Conservation (phyloP, 495 filamentous ascomycete genomes). For the Annulohypoxylon maeteangense region DNA sequence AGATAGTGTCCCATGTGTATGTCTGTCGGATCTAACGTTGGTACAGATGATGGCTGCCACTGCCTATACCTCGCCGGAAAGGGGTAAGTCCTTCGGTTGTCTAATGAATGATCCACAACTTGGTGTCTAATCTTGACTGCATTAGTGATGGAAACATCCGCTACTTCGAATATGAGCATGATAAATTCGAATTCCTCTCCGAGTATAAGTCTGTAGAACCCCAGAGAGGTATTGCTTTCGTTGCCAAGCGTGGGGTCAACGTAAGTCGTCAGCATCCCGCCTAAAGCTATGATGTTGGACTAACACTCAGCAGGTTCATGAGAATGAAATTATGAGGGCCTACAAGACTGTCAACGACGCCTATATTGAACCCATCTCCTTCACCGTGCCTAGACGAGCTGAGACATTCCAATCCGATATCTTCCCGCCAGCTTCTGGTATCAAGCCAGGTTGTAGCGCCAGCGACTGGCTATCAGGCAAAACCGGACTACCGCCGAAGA, state of each 20-base stretch:
- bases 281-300: not conserved
- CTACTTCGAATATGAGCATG: slow-evolving; percentile 96
- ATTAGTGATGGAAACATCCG: slow-evolving; percentile 95
- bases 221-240: slow-evolving; percentile 92
- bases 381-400: slow-evolving; percentile 94
- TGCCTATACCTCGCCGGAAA: slow-evolving; percentile 95
- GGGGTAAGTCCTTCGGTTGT: slow-evolving; percentile 70
- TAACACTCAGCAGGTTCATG: slow-evolving; percentile 71
- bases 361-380: slow-evolving; percentile 96
- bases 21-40: slow-evolving; percentile 45
- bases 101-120: not conserved
- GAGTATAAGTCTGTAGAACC: slow-evolving; percentile 96
- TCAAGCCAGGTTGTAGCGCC: slow-evolving; percentile 80
- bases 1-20: slow-evolving; percentile 1
- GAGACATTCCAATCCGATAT: slow-evolving; percentile 98
- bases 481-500: slow-evolving; percentile 84
- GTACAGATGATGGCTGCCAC: slow-evolving; percentile 82
- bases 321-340: slow-evolving; percentile 94
- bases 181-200: slow-evolving; percentile 95
- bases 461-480: slow-evolving; percentile 89
- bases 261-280: slow-evolving; percentile 55
- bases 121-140: slow-evolving; percentile 22
- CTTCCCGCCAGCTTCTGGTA: slow-evolving; percentile 82
- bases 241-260: slow-evolving; percentile 95
- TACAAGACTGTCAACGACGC: slow-evolving; percentile 96